Base-by-base conservation (phyloP, 768 basidiomycete genomes). In the Boletus subparvulus region DNA sequence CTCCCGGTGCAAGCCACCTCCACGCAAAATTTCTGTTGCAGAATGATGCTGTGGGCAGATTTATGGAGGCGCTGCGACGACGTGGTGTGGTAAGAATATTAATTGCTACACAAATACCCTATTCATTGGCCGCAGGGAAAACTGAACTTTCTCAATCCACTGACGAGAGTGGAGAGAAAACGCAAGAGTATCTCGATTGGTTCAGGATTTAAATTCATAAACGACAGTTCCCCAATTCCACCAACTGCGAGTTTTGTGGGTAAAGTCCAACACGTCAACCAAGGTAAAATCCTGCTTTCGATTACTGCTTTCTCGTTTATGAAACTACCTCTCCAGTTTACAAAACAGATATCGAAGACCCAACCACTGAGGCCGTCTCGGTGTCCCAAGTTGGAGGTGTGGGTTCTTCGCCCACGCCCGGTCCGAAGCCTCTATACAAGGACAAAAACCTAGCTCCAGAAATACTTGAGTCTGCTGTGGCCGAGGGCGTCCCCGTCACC, bases 11-110 rank as follows among this genome's bases (percentile, higher is more conserved):
- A 47, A 69, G 65, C 43, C 52, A 47, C 9, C 59, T 68, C 33
- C 58, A 64, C 9, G 63, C 80, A 47, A 66, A 69, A 3, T 83
- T 83, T 64, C 54, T 71, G 14, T 58, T 87, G 39, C 62, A 70
- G 16, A 66, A 61, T 28, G 58, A 63, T 26, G 67, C 71, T 24
- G 36, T 77, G 5, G 53, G 66, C 26, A 73, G 74, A 46, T 81
- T 87, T 50, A 55, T 74, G 53, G 61, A 75, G 35, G 69, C 76
- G 6, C 55, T 84, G 45, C 74, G 71, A 39, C 69, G 71, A 51
- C 75, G 85, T 44, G 75, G 75, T 49, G 64, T 86, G 68, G 85
- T 85, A 50, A 63, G 77, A 57, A 33, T 45, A 11, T 51, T 11
- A 24, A 40, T 52, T 28, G 3, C 16, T 13, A 24, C 17, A 19